Base-by-base conservation (phyloP, 2,329 filamentous ascomycete species). In the Alternaria conjuncta region DNA sequence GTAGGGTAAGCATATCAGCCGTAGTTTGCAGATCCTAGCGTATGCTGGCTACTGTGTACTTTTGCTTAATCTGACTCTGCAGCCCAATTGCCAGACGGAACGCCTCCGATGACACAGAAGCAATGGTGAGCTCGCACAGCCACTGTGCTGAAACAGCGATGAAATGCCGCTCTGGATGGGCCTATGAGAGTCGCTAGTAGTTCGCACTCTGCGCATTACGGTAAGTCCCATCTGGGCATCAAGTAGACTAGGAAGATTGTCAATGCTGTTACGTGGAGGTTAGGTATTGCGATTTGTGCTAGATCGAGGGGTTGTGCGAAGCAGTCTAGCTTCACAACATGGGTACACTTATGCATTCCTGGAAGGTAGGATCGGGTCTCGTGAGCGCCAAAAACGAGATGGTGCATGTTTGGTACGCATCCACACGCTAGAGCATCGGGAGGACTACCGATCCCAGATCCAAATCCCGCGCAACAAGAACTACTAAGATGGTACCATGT, bases 401-500 rank as follows among this genome's bases (percentile, higher is more conserved):
- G 20, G 20, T 25, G 49, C 32, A 53, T 30, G 28, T 53, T 53
- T 53, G 30, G 49, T 36, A 53, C 30, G 30, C 49, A 53, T 41
- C 49, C 25, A 57, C 36, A 13, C 43, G 45, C 32, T 43, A 61
- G 55, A n/a, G 20, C 26, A 41, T 55, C 57, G 57, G 65, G 20
- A 54, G 18, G 58, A 61, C 43, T 63, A 61, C 65, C 51, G 47
- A 62, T 61, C 56, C 45, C 58, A 65, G 64, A 59, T 15, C 44
- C 51, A 53, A 64, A 58, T 57, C 60, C 64, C 61, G 61, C 43
- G 41, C 45, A 36, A 49, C 44, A 45, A 23, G 10, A 18, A 41
- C 20, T 32, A 23, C 60, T 25, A 60, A 44, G 18, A n/a, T 41
- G 15, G 46, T 50, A 60, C 36, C 49, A 44, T 41, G 13, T 23